A percentile compares a stretch with the other conserved stretches of the same genome.
These are phyloP conservation scores for Cucurbita argyrosperma DNA, from an alignment of 306 rosid species.

Conservation along the genomic window DNA sequence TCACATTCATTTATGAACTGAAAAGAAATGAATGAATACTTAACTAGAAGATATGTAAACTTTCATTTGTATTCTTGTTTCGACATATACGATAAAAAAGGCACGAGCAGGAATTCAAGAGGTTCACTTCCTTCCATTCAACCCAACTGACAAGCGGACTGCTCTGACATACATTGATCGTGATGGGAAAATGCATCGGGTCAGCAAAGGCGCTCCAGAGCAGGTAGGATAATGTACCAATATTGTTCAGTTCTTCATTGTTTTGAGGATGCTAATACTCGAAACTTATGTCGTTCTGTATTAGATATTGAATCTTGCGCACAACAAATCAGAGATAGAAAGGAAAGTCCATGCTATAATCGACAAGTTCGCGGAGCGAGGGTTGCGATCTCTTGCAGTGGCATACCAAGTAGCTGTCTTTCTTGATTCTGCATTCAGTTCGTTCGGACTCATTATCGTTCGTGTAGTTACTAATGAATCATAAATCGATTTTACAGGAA, in stretches of 20 bases:
- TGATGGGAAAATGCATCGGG: conserved; percentile 63
- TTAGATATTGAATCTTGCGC: conserved; percentile 71
- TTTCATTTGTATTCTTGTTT: background rate
- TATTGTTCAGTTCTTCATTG: background rate
- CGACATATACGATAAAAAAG: conserved; percentile 11
- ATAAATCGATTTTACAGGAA: conserved; percentile 25
- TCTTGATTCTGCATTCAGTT: background rate
- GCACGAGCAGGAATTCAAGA: conserved; percentile 65
- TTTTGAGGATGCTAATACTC: background rate
- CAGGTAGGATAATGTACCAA: conserved; percentile 34
- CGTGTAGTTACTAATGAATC: background rate
- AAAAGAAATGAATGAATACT: background rate
- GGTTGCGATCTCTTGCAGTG: conserved; percentile 74
- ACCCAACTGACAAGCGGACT: conserved; percentile 76
- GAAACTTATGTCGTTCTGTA: conserved; percentile 10
- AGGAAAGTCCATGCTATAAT: conserved; percentile 52
- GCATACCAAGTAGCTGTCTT: conserved; percentile 52
- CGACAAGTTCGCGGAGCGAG: conserved; percentile 68
- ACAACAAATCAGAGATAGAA: conserved; percentile 56
- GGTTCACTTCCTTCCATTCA: conserved; percentile 83
- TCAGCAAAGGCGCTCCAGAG: conserved; percentile 88
- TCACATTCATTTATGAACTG: background rate
- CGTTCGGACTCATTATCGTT: background rate
- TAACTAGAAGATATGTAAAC: background rate
- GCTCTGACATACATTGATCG: conserved; percentile 67